Evolutionary conservation across 495 filamentous ascomycete species (phyloP).

Genomic region (Penicillium parvum): DNA sequence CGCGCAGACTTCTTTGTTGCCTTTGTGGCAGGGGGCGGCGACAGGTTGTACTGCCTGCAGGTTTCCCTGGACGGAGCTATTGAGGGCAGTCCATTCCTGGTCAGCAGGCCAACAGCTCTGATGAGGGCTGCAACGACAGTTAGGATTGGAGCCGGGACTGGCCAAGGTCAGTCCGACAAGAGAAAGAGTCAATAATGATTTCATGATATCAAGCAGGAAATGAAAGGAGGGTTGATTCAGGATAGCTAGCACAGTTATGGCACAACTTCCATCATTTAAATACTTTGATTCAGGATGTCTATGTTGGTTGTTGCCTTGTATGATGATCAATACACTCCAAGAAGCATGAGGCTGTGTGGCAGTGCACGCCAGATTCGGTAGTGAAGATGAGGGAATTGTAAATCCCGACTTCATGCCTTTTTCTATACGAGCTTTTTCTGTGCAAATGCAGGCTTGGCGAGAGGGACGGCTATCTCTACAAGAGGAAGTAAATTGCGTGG

Average conservation of each 20-base stretch:
- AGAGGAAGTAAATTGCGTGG: not conserved
- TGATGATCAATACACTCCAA: too few species aligned
- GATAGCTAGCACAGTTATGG: too few species aligned
- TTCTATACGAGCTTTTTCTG: not conserved
- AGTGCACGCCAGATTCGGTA: not conserved
- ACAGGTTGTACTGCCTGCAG: conserved; percentile 37
- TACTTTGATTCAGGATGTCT: too few species aligned
- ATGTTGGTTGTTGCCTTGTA: too few species aligned
- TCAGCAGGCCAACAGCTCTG: conserved; percentile 37
- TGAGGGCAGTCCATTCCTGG: conserved; percentile 34
- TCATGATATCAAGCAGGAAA: too few species aligned
- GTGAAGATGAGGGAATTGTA: not conserved
- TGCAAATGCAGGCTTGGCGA: not conserved
- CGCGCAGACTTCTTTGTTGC: conserved; percentile 19
- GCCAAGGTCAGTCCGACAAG: too few species aligned
- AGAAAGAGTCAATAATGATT: too few species aligned
- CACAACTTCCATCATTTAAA: too few species aligned
- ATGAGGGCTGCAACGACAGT: conserved; percentile 25
- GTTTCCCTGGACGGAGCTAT: conserved; percentile 32
- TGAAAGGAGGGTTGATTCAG: too few species aligned
- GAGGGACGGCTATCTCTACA: not conserved
- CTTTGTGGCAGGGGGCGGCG: conserved; percentile 39
- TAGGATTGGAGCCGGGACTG: too few species aligned
- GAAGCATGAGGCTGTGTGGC: not conserved
- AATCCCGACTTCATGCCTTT: not conserved